Evolutionary conservation across 1,284 basidiomycete genomes (phyloP).

Genomic region (Leccinum colubrinum): DNA sequence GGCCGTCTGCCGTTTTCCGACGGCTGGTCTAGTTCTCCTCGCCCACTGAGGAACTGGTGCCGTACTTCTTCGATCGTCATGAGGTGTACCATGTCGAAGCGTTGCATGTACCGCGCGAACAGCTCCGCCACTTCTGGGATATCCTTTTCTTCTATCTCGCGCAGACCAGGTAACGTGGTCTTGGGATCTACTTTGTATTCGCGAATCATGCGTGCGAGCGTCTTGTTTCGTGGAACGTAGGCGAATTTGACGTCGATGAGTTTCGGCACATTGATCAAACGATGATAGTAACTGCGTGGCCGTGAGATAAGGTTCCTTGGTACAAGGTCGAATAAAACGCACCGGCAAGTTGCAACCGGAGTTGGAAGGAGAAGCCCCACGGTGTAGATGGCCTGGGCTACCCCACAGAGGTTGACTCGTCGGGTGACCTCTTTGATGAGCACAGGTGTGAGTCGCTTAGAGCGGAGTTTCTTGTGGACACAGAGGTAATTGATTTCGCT

Average conservation of each 20-base stretch:
- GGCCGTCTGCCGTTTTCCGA: slow-evolving; percentile 53
- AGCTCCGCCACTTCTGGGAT: slow-evolving; percentile 72
- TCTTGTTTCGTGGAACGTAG: slow-evolving; percentile 81
- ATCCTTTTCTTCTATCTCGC: slow-evolving; percentile 88
- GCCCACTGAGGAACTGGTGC: slow-evolving; percentile 89
- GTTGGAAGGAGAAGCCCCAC: slow-evolving; percentile 90
- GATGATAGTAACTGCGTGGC: slow-evolving; percentile 80
- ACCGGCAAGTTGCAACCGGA: slow-evolving; percentile 83
- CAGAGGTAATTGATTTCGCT: slow-evolving; percentile 98
- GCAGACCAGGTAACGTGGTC: slow-evolving; percentile 59
- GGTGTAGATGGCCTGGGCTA: slow-evolving; percentile 99
- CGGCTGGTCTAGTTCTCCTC: slow-evolving; percentile 60
- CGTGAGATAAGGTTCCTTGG: slow-evolving; percentile 4
- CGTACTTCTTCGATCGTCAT: slow-evolving; percentile 80
- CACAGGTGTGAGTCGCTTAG: slow-evolving; percentile 94
- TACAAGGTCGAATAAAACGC: slow-evolving; percentile 24
- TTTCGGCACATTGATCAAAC: slow-evolving; percentile 90
- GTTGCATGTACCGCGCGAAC: slow-evolving; percentile 78
- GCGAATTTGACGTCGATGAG: slow-evolving; percentile 92
- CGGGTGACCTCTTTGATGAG: slow-evolving; percentile 98
- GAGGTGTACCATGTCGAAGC: slow-evolving; percentile 84
- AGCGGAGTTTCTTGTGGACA: slow-evolving; percentile 96
- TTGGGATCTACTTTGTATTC: slow-evolving; percentile 65
- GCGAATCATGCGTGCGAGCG: slow-evolving; percentile 82
- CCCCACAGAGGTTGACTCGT: slow-evolving; percentile 84